Evolutionary conservation across 2,329 filamentous ascomycete species (phyloP), one percentile per base, ranked within the genome.

Genomic region (Venturia oleaginea): DNA sequence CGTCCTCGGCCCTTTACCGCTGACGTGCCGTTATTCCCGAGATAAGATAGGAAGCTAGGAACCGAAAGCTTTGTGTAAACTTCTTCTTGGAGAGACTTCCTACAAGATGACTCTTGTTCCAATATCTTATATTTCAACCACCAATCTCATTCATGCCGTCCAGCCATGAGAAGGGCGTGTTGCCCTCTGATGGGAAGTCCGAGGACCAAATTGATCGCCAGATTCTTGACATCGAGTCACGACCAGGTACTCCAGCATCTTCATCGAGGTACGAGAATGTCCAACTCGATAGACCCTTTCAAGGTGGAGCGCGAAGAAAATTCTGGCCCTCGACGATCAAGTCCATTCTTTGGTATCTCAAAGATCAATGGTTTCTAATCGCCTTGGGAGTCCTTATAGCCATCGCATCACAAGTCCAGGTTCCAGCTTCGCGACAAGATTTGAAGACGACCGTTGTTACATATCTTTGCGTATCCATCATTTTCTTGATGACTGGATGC

Each of bases 401-500:
- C 71, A 78, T 81, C 68, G 85, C 83, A 62, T 81, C 81, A 68
- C 81, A 81, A 70, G 76, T 78, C 79, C 74, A 83, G 74, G 75
- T 86, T 75, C 69, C 84, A 77, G 74, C 83, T 76, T 77, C 84
- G 70, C 76, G 83, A 7, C 76, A 82, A 65, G 73, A 77, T 3
- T 74, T 75, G 59, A 84, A 83, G 69, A 74, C 79, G 59, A 78
- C 75, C 17, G 74, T 78, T 10, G 75, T 90, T 63, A 79, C 89
- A 37, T 91, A 91, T 71, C 85, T 87, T 38, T 85, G 82, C 24
- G 85, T 91, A 37, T 84, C 81, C 22, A 75, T 89, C 69, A 88
- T 90, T 69, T 91, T 91, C 73, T 78, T 90, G 65, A 80, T 90
- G 68, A 89, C 86, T 64, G 88, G 88, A 3, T 80, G 89, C 69